Conservation (phyloP, 768 basidiomycete genomes). For the Psilocybe azurescens region DNA sequence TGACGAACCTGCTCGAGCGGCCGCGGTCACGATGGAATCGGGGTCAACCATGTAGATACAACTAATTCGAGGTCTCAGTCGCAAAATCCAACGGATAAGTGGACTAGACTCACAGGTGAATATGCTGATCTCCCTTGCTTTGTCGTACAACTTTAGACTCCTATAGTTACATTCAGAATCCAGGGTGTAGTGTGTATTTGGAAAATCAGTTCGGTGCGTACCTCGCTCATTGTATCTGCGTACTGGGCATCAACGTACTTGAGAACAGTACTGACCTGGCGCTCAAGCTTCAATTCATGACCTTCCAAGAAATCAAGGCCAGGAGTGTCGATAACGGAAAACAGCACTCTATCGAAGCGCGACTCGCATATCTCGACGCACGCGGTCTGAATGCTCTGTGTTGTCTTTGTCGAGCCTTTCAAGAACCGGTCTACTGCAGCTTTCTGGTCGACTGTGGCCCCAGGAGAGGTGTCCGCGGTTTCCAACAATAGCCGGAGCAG, state of each 20-base stretch:
- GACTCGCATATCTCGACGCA: conserved; percentile 86
- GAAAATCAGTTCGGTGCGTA: conserved; percentile 33
- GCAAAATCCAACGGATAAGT: conserved; percentile 2
- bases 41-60: conserved; percentile 91
- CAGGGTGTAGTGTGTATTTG: not conserved
- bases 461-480: conserved; percentile 82
- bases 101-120: conserved; percentile 71
- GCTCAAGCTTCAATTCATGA: conserved; percentile 77
- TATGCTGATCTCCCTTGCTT: conserved; percentile 88
- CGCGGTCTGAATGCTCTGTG: conserved; percentile 67
- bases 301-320: conserved; percentile 79
- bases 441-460: conserved; percentile 77
- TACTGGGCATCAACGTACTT: conserved; percentile 83
- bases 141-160: conserved; percentile 89
- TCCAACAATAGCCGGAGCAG: conserved; percentile 80
- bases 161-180: conserved; percentile 40
- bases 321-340: conserved; percentile 87
- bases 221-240: conserved; percentile 88
- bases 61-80: conserved; percentile 40
- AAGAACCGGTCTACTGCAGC: conserved; percentile 69
- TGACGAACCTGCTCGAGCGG: conserved; percentile 54
- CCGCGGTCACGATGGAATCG: conserved; percentile 62
- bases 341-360: conserved; percentile 75
- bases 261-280: conserved; percentile 74
- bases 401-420: conserved; percentile 61